Base-by-base conservation (phyloP, 306 rosid species). In the Prunus armeniaca region DNA sequence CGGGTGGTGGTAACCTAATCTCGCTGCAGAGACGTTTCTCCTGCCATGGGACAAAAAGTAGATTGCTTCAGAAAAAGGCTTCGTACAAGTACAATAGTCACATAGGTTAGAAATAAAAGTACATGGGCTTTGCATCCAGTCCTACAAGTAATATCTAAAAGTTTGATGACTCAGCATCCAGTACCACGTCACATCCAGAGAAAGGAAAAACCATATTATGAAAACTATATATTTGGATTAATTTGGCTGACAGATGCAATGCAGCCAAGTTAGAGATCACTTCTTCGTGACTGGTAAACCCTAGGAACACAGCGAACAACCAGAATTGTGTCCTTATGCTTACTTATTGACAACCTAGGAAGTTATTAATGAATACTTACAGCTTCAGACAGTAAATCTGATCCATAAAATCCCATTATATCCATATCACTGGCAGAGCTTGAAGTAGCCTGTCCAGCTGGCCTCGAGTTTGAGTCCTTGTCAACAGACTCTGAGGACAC, bases 1-100 rank as follows among this genome's bases (percentile, higher is more conserved):
- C 6, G 1, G 89, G 82, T 13, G 97, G 97, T 43, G 91, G 58
- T 76, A 93, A 45, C 78, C 87, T 82, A 34, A 87, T 74, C 74
- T 93, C 98, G 14, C 85, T 58, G 80, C 98, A 91, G 25, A 93
- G 66, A 18, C 85, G 90, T 83, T 93, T 93, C 77, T 93, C 98
- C 98, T 93, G 96, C 73, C 79, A 82, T 72, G 11, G 49, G 14
- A 80, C 24, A 65, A 60, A 30, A 60, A 34, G 38, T 12, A 61
- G 12, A 32, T 60, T 30, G 63, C 43, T 65, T 82, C 32, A 80
- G 75, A 22, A 2, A 61, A 46, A 68, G 27, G n/a, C 13, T 69
- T 20, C 9, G 47, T 20, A 65, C 52, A 56, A 38, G 51, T 22
- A 58, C 10, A 73, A 73, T 6, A 3, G 27, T 51, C 28, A 19